Base-by-base conservation (phyloP, 2,329 filamentous ascomycete genomes). In the Claviceps arundinis region DNA sequence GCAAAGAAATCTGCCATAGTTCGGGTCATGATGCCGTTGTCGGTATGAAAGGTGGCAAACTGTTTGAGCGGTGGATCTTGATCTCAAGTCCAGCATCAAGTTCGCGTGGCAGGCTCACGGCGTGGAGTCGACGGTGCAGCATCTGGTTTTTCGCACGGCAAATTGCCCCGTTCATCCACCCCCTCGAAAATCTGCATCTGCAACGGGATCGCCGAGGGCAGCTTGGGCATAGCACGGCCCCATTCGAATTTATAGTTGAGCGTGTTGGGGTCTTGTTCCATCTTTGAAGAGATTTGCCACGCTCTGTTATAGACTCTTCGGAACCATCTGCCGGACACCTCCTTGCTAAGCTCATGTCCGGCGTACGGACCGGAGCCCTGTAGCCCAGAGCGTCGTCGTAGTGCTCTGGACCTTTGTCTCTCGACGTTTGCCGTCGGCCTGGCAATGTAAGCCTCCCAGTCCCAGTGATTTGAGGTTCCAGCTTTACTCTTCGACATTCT, bases 41-140 rank as follows among this genome's bases (percentile, higher is more conserved):
- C 50, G 76, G 77, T 50, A 84, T 90, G 57, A 74, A 78, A 3
- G 89, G 89, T 1, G 82, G 77, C 7, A 75, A 91, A 54, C 70
- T 97, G 52, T 97, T 64, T 97, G 91, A 91, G 82, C 77, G 58
- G 93, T 95, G 56, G 9, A 34, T 34, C 30, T 34, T 11, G 30
- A 34, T 34, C 69, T 96, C 60, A 91, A 87, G 70, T 95, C 88
- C 7, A 90, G 85, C 65, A 86, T 97, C 70, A 75, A 82, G 60
- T 96, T 97, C 63, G 30, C 30, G 30, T 4, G 30, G 8, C 30
- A 19, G n/a, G 40, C 40, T 42, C 40, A 42, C 24, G 26, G 43
- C 14, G 24, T 34, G 24, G 16, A 13, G 24, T 17, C 5, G 26
- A 9, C 26, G 40, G 41, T 48, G 17, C 13, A 49, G 19, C 37